Evolutionary conservation across 2,329 filamentous ascomycete species (phyloP).

Genomic region (Epichloe coenophiala): DNA sequence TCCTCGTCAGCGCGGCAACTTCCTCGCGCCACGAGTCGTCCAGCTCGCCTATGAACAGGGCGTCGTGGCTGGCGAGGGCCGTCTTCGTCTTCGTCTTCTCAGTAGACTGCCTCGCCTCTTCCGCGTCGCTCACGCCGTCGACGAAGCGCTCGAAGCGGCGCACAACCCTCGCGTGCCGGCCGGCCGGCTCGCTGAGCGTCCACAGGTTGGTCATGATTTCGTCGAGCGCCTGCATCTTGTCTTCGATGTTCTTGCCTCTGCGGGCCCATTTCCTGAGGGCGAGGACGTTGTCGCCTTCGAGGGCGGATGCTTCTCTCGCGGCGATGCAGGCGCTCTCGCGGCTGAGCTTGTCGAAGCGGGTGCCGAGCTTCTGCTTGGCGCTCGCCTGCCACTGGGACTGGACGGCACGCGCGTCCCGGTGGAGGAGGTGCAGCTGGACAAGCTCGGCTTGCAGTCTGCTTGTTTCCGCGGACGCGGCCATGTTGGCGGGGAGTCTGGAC

Average conservation of each 20-base stretch:
- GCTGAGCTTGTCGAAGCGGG: slow-evolving; percentile 29
- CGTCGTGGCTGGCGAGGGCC: slow-evolving; percentile 12
- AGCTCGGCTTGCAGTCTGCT: slow-evolving; percentile 49
- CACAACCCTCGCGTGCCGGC: slow-evolving; percentile 41
- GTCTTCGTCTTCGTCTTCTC: slow-evolving; percentile 17
- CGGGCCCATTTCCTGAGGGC: slow-evolving; percentile 39
- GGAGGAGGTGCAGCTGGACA: slow-evolving; percentile 50
- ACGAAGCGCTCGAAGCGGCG: slow-evolving; percentile 48
- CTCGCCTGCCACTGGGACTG: slow-evolving; percentile 40
- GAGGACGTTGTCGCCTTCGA: slow-evolving; percentile 36
- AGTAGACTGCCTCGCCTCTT: slow-evolving; percentile 28
- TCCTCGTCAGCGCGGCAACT: slow-evolving; percentile 34
- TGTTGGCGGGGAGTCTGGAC: slow-evolving; percentile 46
- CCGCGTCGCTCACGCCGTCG: slow-evolving; percentile 30
- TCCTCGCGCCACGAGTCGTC: slow-evolving; percentile 47
- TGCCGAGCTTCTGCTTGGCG: slow-evolving; percentile 34
- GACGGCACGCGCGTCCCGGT: slow-evolving; percentile 36
- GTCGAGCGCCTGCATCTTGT: slow-evolving; percentile 44
- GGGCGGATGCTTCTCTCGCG: slow-evolving; percentile 25
- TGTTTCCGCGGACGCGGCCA: slow-evolving; percentile 44
- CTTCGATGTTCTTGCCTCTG: slow-evolving; percentile 29
- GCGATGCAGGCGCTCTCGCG: slow-evolving; percentile 21
- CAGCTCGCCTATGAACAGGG: slow-evolving; percentile 40
- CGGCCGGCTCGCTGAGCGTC: slow-evolving; percentile 40
- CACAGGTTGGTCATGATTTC: slow-evolving; percentile 43